phyloP scores from a whole-genome alignment of 2,329 filamentous ascomycete species.

The Fusarium aywerte region DNA sequence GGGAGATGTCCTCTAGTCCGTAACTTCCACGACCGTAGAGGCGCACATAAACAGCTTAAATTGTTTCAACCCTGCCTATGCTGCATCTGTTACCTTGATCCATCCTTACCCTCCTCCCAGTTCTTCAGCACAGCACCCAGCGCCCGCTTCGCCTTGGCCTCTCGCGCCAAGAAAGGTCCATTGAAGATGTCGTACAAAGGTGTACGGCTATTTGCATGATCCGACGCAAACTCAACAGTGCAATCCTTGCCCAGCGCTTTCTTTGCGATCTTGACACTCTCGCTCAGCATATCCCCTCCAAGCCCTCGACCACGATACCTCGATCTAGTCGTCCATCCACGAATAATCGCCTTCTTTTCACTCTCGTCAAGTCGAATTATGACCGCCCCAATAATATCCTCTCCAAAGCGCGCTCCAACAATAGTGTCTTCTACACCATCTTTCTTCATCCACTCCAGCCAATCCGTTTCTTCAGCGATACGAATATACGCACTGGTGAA shows the following conservation, averaged over 20 bases:
- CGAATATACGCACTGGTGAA: constrained; percentile 70
- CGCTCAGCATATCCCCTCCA: constrained; percentile 76
- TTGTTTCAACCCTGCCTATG: not conserved
- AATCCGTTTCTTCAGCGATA: constrained; percentile 70
- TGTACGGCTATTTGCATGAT: constrained; percentile 77
- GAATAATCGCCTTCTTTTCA: constrained; percentile 71
- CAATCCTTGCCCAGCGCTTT: constrained; percentile 70
- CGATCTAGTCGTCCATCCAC: constrained; percentile 81
- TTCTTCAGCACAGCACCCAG: constrained; percentile 50
- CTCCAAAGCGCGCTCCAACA: constrained; percentile 72
- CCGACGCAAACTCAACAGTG: constrained; percentile 74
- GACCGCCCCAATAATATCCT: constrained; percentile 75
- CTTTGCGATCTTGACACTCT: constrained; percentile 73
- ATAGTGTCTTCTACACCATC: constrained; percentile 61
- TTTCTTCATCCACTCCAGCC: constrained; percentile 65
- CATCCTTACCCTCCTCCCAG: constrained; percentile 19
- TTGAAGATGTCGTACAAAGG: constrained; percentile 71
- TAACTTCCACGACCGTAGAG: no score
- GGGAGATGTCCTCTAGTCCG: no score
- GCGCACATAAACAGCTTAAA: not conserved
- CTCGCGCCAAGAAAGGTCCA: constrained; percentile 63
- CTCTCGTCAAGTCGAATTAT: constrained; percentile 67
- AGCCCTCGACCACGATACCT: constrained; percentile 77
- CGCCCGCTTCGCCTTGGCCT: constrained; percentile 63
- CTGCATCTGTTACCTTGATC: not conserved